Base-by-base conservation (phyloP, 768 basidiomycete species). In the Phylloporus sp. region DNA sequence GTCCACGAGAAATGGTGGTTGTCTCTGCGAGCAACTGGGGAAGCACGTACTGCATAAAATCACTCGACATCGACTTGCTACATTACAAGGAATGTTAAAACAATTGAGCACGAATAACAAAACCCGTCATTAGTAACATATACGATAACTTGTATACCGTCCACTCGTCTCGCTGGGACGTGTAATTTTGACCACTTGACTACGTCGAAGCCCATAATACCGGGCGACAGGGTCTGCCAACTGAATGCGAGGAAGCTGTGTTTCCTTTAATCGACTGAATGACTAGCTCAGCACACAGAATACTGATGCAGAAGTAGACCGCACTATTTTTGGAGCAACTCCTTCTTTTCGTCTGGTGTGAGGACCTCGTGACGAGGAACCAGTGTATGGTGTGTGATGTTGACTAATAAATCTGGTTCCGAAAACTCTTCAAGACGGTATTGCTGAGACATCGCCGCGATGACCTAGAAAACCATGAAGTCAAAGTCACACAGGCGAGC, bases 121-220 rank as follows among this genome's bases (percentile, higher is more conserved):
- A 35, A 45, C 27, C 26, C 20, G 38, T 45, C 46, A 28, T 71
- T 76, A 90, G 72, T 90, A 92, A 73, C 90, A 91, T 68, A 93
- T 90, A 55, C 91, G 87, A 75, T 93, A 93, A 65, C 90, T 92
- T 47, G 91, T 88, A 61, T 93, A 95, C 53, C 91, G 83, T 45
- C 95, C 95, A 56, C 88, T 91, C 16, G 97, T 99, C 77, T 98
- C 97, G 71, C 91, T 94, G 24, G 94, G 91, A 62, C 97, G 78
- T 53, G 89, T 97, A 62, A 99, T 98, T 77, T 97, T 97, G 71
- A 99, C 97, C 42, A 99, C 97, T 69, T 95, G 92, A 24, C 95
- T 95, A 45, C 97, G 82, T 61, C 85, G 81, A 51, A 99, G 81
- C 46, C 97, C 97, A 73, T 97, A 99, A 70, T 99, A 98, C 53